phyloP scores from a whole-genome alignment of 192 early-diverging fungal species.

The Phycomyces nitens region DNA sequence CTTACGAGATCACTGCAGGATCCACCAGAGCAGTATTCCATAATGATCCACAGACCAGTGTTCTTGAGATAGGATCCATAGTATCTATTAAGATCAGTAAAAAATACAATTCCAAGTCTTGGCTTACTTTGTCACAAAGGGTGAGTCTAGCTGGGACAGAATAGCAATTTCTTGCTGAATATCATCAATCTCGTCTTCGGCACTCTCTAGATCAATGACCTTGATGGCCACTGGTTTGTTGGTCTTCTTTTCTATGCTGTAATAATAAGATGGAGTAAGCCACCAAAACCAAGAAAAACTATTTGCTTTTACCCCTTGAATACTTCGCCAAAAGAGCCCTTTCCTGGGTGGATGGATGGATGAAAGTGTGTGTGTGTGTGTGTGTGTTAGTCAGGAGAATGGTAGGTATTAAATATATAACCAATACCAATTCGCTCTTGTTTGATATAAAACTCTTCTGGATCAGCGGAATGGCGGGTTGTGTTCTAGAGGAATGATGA shows the following conservation, averaged over 20 bases:
- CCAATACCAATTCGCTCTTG: constrained; percentile 63
- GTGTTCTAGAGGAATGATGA: constrained; percentile 14
- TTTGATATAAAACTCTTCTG: constrained; percentile 62
- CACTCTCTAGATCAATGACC: constrained; percentile 93
- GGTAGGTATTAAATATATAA: not conserved
- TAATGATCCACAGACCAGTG: constrained; percentile 94
- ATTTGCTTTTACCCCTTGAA: constrained; percentile 66
- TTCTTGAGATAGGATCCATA: constrained; percentile 89
- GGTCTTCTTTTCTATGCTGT: constrained; percentile 62
- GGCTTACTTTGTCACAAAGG: constrained; percentile 70
- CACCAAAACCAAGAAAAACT: not conserved
- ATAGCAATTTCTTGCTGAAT: constrained; percentile 97
- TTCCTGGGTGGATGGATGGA: too few relatives aligned
- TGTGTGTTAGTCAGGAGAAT: not conserved
- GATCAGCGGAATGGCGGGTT: constrained; percentile 45
- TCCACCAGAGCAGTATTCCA: constrained; percentile 96
- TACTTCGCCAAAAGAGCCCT: constrained; percentile 82
- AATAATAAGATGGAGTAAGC: not conserved
- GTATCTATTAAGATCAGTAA: constrained; percentile 53
- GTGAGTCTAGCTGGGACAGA: constrained; percentile 87
- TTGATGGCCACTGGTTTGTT: constrained; percentile 89
- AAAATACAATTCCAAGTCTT: not conserved
- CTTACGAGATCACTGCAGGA: constrained; percentile 88
- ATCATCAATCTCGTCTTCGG: constrained; percentile 98
- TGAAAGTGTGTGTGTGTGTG: constrained; percentile 3